phyloP scores from a whole-genome alignment of 2,329 filamentous ascomycete species.

The Ceratocystis ficicola region DNA sequence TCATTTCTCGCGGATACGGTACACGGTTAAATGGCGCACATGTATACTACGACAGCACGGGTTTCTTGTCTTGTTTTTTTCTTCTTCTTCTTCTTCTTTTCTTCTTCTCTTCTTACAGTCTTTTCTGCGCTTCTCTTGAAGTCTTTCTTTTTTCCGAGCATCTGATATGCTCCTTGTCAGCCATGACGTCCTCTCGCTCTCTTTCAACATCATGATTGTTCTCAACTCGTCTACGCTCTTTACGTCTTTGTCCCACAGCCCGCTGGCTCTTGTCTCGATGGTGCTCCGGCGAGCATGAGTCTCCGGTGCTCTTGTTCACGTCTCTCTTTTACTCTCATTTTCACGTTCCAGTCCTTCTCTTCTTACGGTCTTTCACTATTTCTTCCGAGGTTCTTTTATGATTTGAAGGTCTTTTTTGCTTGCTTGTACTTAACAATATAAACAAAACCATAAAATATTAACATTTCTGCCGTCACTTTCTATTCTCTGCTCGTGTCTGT shows the following conservation, averaged over 20 bases:
- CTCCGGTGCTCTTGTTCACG: not conserved
- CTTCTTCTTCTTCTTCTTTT: constrained; percentile 14
- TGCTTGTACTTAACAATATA: not conserved
- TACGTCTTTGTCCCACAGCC: not conserved
- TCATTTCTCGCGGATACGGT: constrained; percentile 9
- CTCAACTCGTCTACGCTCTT: not conserved
- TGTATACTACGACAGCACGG: constrained; percentile 16
- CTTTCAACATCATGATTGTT: constrained; percentile 6
- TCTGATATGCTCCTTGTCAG: not conserved
- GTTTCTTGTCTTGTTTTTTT: constrained; percentile 13
- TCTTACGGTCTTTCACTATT: not conserved
- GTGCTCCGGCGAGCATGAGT: not conserved
- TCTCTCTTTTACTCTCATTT: constrained; percentile 1
- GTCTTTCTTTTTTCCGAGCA: constrained; percentile 1
- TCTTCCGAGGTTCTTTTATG: constrained; percentile 3
- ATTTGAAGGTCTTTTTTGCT: not conserved
- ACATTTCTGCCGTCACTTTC: no score
- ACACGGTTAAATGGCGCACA: constrained; percentile 14
- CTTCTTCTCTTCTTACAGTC: constrained; percentile 1
- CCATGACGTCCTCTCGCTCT: constrained; percentile 19
- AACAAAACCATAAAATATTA: constrained; percentile 1
- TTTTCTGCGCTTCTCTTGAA: constrained; percentile 10
- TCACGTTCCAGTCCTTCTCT: not conserved
- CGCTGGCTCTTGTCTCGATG: not conserved
- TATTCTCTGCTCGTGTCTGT: no score